phyloP scores from a whole-genome alignment of 2,329 filamentous ascomycete species.

The Stemphylium lycopersici region DNA sequence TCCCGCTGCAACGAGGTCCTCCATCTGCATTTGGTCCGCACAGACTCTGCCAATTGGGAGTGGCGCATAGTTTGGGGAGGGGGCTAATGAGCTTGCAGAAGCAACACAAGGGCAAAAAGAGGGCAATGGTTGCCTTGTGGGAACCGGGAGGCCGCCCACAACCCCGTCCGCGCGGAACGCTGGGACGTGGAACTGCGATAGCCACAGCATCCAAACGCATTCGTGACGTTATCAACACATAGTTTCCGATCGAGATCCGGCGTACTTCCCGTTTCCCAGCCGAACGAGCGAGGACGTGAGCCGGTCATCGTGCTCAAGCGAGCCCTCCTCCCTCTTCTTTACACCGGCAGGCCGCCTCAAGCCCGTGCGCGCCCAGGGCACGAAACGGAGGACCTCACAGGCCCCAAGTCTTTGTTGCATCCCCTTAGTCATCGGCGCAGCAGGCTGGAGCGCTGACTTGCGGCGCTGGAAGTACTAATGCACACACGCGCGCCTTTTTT shows the following conservation, averaged over 20 bases:
- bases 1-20: slow-evolving; percentile 8
- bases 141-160: slow-evolving; percentile 15
- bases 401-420: slow-evolving; percentile 10
- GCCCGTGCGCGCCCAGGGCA: slow-evolving; percentile 20
- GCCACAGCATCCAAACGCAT: not conserved
- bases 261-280: not conserved
- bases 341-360: slow-evolving; percentile 30
- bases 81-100: slow-evolving; percentile 4
- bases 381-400: slow-evolving; percentile 29
- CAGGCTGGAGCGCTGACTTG: slow-evolving; percentile 37
- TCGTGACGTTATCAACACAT: not conserved
- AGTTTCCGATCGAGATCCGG: not conserved
- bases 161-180: slow-evolving; percentile 1
- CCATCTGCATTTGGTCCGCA: slow-evolving; percentile 2
- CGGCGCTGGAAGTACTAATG: slow-evolving; percentile 42
- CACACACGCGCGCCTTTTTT: slow-evolving; percentile 32
- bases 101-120: slow-evolving; percentile 1
- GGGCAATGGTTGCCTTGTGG: slow-evolving; percentile 9
- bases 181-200: slow-evolving; percentile 3
- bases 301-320: not conserved
- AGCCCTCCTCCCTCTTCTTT: slow-evolving; percentile 21
- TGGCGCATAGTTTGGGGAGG: slow-evolving; percentile 4
- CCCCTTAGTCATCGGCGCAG: slow-evolving; percentile 31
- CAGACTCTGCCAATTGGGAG: not conserved
- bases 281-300: not conserved